Base-by-base conservation (phyloP, 2,329 filamentous ascomycete genomes). In the Thermomyces lanuginosus region DNA sequence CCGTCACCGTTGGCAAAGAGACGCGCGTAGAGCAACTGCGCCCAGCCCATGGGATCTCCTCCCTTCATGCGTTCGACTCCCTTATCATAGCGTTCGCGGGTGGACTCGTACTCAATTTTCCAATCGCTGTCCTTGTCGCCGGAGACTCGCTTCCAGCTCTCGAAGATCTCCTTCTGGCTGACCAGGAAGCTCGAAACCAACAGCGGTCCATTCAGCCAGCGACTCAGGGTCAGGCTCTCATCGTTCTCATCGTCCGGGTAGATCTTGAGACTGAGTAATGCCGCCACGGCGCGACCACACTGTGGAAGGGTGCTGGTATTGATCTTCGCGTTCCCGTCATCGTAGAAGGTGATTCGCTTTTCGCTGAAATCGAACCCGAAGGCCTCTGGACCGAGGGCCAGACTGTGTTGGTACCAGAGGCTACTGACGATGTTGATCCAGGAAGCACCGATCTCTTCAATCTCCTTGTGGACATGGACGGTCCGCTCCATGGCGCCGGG, bases 91-190 rank as follows among this genome's bases (percentile, higher is more conserved):
- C 70, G 58, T 43, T 66, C 48, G 21, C 51, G 36, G 2, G 53
- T 47, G 0, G 45, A 36, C 46, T 72, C 61, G 4, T 59, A 46
- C 2, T 41, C 53, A 29, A 79, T 60, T 2, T 42, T 58, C 74
- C 74, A 80, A 39, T 77, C 72, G 0, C 46, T 49, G 19, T 72
- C 64, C 2, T 51, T 63, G 0, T 64, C 69, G 0, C 63, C 62
- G 0, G 66, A 64, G 3, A 72, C 72, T 0, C 63, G 62, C 38
- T 72, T 58, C 6, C 73, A 48, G n/a, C 61, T 63, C 19, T 64
- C 62, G 29, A 79, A 58, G 54, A 79, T 77, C 6, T 79, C 72
- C 8, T 60, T 58, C 46, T 80, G 75, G 32, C 50, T 68, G 34
- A 72, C 38, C 7, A 52, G 45, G 51, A 76, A 78, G 32, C 64